A percentile compares a stretch with the other conserved stretches of the same genome.
Evolutionary conservation across 306 rosid genomes (phyloP).

Genomic region (Prosopis cineraria): DNA sequence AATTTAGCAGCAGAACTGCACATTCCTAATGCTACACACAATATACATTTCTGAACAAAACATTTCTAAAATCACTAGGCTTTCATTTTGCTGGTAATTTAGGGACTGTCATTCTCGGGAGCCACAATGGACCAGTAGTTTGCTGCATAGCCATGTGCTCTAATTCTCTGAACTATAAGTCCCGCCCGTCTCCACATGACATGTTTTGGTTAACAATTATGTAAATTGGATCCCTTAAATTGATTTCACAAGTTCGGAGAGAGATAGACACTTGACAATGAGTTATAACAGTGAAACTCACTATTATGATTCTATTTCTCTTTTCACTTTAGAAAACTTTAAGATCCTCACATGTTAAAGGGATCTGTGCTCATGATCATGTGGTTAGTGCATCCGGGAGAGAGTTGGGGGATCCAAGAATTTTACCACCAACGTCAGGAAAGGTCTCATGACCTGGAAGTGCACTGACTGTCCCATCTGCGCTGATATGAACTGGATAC

Average conservation of each 20-base stretch:
- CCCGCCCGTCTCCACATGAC: neutral
- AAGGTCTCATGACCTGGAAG: conserved; percentile 39
- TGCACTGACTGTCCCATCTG: conserved; percentile 41
- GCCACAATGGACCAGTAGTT: neutral
- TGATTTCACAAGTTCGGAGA: neutral
- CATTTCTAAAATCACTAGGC: neutral
- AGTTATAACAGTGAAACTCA: no score
- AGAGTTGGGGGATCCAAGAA: conserved; percentile 48
- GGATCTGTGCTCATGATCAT: conserved; percentile 11
- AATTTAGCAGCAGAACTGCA: neutral
- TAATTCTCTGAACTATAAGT: neutral
- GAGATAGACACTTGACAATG: neutral
- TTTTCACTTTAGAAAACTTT: neutral
- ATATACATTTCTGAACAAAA: neutral
- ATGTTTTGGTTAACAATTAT: neutral
- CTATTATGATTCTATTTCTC: neutral
- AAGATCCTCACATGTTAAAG: neutral
- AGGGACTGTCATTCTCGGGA: no score
- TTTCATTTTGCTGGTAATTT: neutral
- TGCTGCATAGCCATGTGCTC: neutral
- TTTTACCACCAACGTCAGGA: conserved; percentile 59
- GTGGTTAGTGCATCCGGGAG: conserved; percentile 54
- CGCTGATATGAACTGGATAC: conserved; percentile 44
- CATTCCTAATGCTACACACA: conserved; percentile 7
- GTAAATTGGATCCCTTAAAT: neutral